These are phyloP conservation scores for Rosa lucieae DNA, from an alignment of 306 rosid species.

Conservation along the genomic window DNA sequence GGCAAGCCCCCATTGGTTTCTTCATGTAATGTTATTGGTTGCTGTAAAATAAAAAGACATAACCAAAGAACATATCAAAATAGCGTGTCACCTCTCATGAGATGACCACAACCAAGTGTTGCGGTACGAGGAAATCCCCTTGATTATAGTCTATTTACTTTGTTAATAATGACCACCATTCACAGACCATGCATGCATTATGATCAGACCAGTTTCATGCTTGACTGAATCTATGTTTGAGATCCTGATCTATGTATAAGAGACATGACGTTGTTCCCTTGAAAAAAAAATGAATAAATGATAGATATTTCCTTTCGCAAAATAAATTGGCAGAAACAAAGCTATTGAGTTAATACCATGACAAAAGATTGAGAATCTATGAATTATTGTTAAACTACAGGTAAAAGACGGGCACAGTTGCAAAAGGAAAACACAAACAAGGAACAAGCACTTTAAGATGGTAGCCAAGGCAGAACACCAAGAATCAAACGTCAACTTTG, in stretches of 20 bases:
- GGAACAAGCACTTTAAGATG: slow-evolving; percentile 27
- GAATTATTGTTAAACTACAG: slow-evolving; percentile 44
- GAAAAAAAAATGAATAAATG: not conserved
- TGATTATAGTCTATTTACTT: too few relatives aligned
- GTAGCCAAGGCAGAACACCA: slow-evolving; percentile 31
- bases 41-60: too few relatives aligned
- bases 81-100: too few relatives aligned
- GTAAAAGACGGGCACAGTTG: slow-evolving; percentile 19
- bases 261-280: not conserved
- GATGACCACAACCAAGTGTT: too few relatives aligned
- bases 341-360: slow-evolving; percentile 24
- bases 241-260: not conserved
- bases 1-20: too few relatives aligned
- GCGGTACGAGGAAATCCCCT: too few relatives aligned
- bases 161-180: too few relatives aligned
- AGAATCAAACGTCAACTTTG: slow-evolving; percentile 23
- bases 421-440: slow-evolving; percentile 35
- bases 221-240: too few relatives aligned
- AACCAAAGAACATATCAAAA: too few relatives aligned
- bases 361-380: slow-evolving; percentile 16
- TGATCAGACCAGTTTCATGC: too few relatives aligned
- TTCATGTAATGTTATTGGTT: too few relatives aligned
- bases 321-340: slow-evolving; percentile 13
- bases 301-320: not conserved
- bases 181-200: too few relatives aligned